Conservation (phyloP, 768 basidiomycete species). For the Paxillus ammoniavirescens region DNA sequence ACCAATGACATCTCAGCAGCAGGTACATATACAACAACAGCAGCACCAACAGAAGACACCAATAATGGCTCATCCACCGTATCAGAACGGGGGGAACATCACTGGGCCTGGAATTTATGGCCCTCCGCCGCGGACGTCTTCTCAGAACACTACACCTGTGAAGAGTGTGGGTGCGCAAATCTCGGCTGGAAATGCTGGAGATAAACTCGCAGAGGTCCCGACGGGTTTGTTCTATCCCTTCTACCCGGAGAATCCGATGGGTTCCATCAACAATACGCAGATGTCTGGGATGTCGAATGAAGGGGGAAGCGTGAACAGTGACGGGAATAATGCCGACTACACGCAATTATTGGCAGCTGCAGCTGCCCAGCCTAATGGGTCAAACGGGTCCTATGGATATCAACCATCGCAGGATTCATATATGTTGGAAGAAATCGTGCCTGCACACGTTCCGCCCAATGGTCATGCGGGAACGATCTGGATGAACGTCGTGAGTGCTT, state of each 20-base stretch:
- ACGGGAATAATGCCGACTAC: conserved; percentile 39
- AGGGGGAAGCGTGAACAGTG: conserved; percentile 14
- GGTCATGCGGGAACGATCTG: conserved; percentile 36
- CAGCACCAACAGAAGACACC: conserved; percentile 31
- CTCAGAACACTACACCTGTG: conserved; percentile 30
- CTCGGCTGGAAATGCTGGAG: conserved; percentile 22
- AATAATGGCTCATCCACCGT: conserved; percentile 31
- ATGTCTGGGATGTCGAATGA: conserved; percentile 16
- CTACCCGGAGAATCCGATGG: conserved; percentile 55
- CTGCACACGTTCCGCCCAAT: conserved; percentile 28
- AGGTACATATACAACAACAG: conserved; percentile 25
- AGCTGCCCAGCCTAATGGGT: conserved; percentile 52
- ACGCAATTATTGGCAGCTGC: conserved; percentile 57
- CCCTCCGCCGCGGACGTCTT: conserved; percentile 15
- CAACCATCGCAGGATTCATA: conserved; percentile 60
- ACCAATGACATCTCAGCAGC: conserved; percentile 24
- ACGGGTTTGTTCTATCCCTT: conserved; percentile 75
- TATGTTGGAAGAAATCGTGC: conserved; percentile 67
- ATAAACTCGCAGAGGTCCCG: conserved; percentile 63
- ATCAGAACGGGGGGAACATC: conserved; percentile 31
- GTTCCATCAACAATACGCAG: conserved; percentile 16
- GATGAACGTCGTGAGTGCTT: conserved; percentile 45
- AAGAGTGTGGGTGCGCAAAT: conserved; percentile 21
- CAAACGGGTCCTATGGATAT: conserved; percentile 51
- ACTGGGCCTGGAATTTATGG: conserved; percentile 26